Evolutionary conservation across 106 monocot species (phyloP), one percentile per base, ranked within the genome.

Genomic region (Alisma plantagoaquatica): DNA sequence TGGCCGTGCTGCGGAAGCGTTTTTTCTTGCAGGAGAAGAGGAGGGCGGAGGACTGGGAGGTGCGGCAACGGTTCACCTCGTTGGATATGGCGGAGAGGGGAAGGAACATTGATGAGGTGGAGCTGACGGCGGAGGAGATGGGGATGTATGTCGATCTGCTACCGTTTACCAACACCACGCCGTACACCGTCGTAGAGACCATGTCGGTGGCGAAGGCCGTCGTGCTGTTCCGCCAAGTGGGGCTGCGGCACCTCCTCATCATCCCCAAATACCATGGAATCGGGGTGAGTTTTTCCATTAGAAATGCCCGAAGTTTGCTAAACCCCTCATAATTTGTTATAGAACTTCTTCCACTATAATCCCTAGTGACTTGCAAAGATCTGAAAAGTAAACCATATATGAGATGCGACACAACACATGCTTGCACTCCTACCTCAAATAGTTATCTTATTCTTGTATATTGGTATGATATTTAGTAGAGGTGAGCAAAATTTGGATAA

Each of bases 161-260:
- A 14, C 80, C 73, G 9, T 80, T 85, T 35, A 72, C 72, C 14
- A 85, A 85, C 38, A 64, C 65, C 14, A 80, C 85, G 10, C 79
- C 85, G 0, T 80, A 85, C 52, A 85, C 85, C 14, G 85, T 85
- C 17, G 79, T 85, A 25, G 85, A 85, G 57, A 85, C 44, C 31
- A 85, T 75, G 85, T 80, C 80, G 0, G 76, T 70, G 18, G 75
- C 80, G 1, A 85, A 85, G 66, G 85, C 85, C 3, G 54, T 80
- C 33, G 80, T 80, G 23, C 85, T 85, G 14, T 85, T 85, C 26
- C 63, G 80, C 76, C 15, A 56, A 18, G 33, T 56, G 8, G 56
- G 33, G 3, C 21, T 56, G 3, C 49, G 85, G 2, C 85, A 85
- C 52, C 43, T 85, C 66, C 66, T 85, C 29, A 76, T 85, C 22